A percentile compares a stretch with the other conserved stretches of the same genome.
Conservation (phyloP, 2,329 filamentous ascomycete genomes). For the Sclerotinia spermophila region DNA sequence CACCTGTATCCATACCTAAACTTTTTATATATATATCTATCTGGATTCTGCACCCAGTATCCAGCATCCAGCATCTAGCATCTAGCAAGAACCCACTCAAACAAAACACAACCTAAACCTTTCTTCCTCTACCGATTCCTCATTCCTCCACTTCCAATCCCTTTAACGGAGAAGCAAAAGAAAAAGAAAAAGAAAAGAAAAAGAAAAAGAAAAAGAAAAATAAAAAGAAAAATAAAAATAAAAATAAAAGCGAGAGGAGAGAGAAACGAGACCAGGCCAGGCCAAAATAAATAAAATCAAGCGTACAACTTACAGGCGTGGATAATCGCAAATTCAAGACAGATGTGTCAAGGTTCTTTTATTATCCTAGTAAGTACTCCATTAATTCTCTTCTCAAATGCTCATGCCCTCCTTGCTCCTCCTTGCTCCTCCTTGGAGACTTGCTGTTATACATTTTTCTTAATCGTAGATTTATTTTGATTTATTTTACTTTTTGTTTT, state of each 20-base stretch:
- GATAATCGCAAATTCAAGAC: slow-evolving; percentile 8
- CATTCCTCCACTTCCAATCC: neutral
- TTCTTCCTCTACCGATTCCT: neutral
- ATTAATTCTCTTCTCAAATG: slow-evolving; percentile 10
- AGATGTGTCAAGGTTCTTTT: slow-evolving; percentile 10
- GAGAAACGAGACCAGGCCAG: neutral
- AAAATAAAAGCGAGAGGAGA: neutral
- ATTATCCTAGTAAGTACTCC: neutral
- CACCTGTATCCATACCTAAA: neutral
- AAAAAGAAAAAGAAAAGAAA: neutral
- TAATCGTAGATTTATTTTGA: neutral
- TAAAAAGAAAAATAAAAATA: neutral
- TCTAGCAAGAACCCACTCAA: neutral
- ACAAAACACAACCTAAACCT: neutral
- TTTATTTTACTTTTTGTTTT: neutral
- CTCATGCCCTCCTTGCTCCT: slow-evolving; percentile 3
- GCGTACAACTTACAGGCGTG: neutral
- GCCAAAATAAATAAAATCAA: neutral
- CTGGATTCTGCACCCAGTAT: too few relatives aligned
- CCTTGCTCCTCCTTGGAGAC: neutral
- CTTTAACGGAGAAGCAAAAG: neutral
- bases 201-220: too few relatives aligned
- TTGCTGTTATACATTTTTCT: neutral
- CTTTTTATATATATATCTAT: neutral
- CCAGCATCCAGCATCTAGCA: neutral